Evolutionary conservation across 805 yeast species (phyloP), one percentile per base, ranked within the genome.

Genomic region (Candida orba): DNA sequence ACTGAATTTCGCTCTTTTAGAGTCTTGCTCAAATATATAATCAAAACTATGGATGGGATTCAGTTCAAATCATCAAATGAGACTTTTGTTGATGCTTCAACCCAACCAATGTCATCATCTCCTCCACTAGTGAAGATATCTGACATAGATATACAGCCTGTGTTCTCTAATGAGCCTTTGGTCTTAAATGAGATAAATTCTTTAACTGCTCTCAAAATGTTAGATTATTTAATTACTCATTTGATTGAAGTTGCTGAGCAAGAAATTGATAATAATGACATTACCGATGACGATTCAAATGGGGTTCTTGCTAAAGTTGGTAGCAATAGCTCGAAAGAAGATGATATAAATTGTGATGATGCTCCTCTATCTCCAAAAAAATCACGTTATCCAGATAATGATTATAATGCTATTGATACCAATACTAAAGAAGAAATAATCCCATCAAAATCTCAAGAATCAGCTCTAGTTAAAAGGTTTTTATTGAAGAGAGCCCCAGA

Each of bases 381-480:
- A 39, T 39, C 49, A 34, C 23, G 37, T 10, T 31, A 37, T n/a
- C 31, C 39, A 27, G 34, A 30, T 8, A 34, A 23, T 6, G 32
- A 35, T 23, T 34, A 30, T 29, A 27, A 27, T 27, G 29, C 29
- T 27, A 27, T 27, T 27, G 29, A 27, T 27, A 27, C 29, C 13
- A 27, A 27, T 13, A 13, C 13, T 13, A 27, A 27, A 27, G 10
- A 15, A 39, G 6, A 31, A 15, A n/a, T 12, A 22, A 15, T 18
- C 22, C 14, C 14, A 12, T 13, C 10, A 24, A 35, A 39, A 23
- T n/a, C 27, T 8, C 59, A 56, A 44, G 49, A 48, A 41, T 34
- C 39, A n/a, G 42, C 52, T 36, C 36, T 60, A 22, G 47, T 51
- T 7, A 50, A 43, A 29, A 46, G 58, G 32, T 62, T 62, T 36